These are phyloP conservation scores for Colletotrichum eremochloae DNA, from an alignment of 2,329 filamentous ascomycete species.

Conservation along the genomic window DNA sequence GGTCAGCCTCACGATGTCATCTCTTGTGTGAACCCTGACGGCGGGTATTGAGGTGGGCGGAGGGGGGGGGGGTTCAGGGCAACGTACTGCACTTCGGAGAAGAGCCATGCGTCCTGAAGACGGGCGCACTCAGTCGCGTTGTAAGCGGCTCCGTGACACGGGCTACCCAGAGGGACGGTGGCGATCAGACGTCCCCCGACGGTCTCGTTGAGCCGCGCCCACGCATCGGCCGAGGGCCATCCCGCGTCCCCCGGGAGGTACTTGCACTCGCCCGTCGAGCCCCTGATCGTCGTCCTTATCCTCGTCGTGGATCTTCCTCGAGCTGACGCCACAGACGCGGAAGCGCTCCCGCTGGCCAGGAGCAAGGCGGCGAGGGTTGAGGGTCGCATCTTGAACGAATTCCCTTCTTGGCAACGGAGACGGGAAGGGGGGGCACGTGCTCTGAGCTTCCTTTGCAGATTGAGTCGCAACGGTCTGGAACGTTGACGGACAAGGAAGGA, in stretches of 20 bases:
- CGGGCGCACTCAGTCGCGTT: constrained; percentile 34
- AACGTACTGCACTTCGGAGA: constrained; percentile 37
- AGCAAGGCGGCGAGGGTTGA: constrained; percentile 25
- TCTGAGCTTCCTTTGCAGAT: background rate
- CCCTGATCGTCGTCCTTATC: background rate
- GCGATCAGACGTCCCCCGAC: constrained; percentile 35
- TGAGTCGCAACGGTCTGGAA: background rate
- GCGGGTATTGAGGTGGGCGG: background rate
- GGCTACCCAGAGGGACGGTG: constrained; percentile 29
- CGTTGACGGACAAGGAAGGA: background rate
- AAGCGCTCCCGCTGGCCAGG: constrained; percentile 11
- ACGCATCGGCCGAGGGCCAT: constrained; percentile 29
- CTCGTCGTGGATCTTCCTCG: background rate
- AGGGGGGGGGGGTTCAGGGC: background rate
- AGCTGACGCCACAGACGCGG: constrained; percentile 2
- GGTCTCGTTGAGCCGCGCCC: constrained; percentile 37
- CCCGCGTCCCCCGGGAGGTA: constrained; percentile 36
- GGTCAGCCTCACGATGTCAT: constrained; percentile 43
- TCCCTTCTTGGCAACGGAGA: constrained; percentile 8
- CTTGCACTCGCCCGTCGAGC: constrained; percentile 29
- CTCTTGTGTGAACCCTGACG: constrained; percentile 2
- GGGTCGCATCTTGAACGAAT: constrained; percentile 16
- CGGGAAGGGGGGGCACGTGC: constrained; percentile 15
- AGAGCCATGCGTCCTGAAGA: constrained; percentile 36
- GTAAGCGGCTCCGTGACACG: constrained; percentile 35